phyloP scores from a whole-genome alignment of 345 rosid genomes.

The Bruguiera sexangula region DNA sequence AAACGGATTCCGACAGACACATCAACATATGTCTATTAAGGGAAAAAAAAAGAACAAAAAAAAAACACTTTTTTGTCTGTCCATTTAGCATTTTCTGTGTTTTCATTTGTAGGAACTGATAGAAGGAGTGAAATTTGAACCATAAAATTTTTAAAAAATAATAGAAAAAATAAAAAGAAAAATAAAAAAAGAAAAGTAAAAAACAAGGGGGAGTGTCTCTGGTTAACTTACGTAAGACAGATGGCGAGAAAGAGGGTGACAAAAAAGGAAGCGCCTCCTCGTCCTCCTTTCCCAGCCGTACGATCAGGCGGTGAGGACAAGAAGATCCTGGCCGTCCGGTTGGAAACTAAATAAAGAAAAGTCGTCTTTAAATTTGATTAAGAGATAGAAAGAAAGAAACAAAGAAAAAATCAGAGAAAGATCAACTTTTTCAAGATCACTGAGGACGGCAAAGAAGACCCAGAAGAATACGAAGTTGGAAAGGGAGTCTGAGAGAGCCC shows the following conservation, averaged over 20 bases:
- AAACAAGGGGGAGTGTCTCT: conserved; percentile 4
- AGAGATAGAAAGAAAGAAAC: not conserved
- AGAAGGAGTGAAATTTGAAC: too few relatives aligned
- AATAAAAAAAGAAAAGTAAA: not conserved
- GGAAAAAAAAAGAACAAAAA: not conserved
- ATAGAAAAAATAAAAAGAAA: not conserved
- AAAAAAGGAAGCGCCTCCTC: not conserved
- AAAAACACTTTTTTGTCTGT: not conserved
- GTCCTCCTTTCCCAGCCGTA: conserved; percentile 28
- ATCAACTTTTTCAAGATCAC: too few relatives aligned
- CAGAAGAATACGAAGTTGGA: not conserved
- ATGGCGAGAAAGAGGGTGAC: conserved; percentile 20
- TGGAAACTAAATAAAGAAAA: not conserved
- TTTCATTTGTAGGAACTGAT: too few relatives aligned
- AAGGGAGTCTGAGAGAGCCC: not conserved
- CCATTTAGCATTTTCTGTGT: too few relatives aligned
- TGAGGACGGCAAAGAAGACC: not conserved
- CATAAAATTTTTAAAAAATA: not conserved
- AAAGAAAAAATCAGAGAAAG: not conserved
- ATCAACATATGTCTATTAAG: not conserved
- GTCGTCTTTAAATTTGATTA: not conserved
- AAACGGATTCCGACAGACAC: conserved; percentile 9
- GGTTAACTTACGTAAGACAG: conserved; percentile 24
- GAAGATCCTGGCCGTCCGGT: conserved; percentile 44
- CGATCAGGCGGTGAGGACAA: conserved; percentile 25